Evolutionary conservation across 2,329 filamentous ascomycete species (phyloP), one percentile per base, ranked within the genome.

Genomic region (Aspergillus quadricinctus): DNA sequence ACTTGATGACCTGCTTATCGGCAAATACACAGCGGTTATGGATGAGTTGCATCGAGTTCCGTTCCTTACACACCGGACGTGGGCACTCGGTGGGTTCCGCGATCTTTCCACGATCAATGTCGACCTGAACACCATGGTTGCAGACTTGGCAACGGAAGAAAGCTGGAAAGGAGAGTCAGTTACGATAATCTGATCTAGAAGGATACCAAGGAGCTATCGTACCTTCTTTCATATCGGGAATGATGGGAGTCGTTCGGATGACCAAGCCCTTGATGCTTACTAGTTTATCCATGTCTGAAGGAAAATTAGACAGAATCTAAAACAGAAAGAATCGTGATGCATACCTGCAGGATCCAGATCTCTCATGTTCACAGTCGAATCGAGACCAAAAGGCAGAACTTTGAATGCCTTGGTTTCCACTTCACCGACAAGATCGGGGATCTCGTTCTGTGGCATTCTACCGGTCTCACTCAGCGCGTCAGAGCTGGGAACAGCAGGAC

Each of bases 1-100:
- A 81, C 74, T 99, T 99, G 77, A 99, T 96, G 57, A 99, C 91
- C 72, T 99, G 94, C 79, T 99, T 99, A 73, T 99, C 94, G 54
- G 92, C 88, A 68, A 99, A 99, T 8, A 85, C 84, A 64, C 92
- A 97, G 58, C 94, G 88, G 75, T 99, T 99, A 79, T 99, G 94
- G 21, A 97, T 83, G 64, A 99, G 95, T 70, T 97, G 90, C 93
- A 99, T 97, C 1, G 93, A 96, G 76, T 99, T 97, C 71, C 88
- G 89, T 54, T 88, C 87, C 50, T 84, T 82, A 77, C 94, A 99
- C 54, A 89, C 84, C 25, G 84, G 81, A 54, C 94, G 88, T 23
- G 92, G 91, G 71, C 94, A 99, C 65, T 88, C 83, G 0, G 91
- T 97, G 1, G 94, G 94, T 73, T 99, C 94, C 23, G 90, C 88